A percentile compares a stretch with the other conserved stretches of the same genome.
These are phyloP conservation scores for Vanilla planifolia DNA, from an alignment of 106 monocot genomes.

Conservation along the genomic window DNA sequence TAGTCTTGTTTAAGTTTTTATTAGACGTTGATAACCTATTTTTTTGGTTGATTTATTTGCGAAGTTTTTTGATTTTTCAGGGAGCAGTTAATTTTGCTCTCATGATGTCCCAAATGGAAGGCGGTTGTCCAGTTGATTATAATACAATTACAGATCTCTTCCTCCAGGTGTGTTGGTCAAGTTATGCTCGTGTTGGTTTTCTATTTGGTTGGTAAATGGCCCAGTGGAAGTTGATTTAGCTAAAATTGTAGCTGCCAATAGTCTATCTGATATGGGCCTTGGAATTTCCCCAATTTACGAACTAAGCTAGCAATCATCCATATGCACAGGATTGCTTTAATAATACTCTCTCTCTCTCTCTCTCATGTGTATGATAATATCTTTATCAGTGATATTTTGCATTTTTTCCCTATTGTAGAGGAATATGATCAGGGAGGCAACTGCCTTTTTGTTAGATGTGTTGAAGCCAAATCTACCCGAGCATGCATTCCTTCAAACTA, in stretches of 20 bases:
- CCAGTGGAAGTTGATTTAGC: no score
- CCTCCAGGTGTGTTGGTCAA: conserved; percentile 64
- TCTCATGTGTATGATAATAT: no score
- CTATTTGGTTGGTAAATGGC: neutral
- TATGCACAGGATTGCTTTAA: no score
- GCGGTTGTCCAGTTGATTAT: conserved; percentile 95
- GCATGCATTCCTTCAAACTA: conserved; percentile 97
- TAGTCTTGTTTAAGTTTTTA: no score
- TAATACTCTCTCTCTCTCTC: no score
- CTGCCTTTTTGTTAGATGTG: conserved; percentile 96
- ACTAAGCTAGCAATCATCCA: no score
- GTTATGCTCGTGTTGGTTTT: neutral
- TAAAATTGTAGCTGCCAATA: no score
- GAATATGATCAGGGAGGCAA: conserved; percentile 96
- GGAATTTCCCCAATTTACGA: no score
- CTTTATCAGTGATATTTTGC: neutral
- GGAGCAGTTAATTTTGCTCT: conserved; percentile 79
- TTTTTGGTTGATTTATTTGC: neutral
- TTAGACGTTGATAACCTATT: no score
- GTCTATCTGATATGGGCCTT: neutral
- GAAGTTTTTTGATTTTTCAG: conserved; percentile 23
- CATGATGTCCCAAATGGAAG: conserved; percentile 98
- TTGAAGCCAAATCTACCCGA: conserved; percentile 96
- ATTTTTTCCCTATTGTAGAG: conserved; percentile 45
- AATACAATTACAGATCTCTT: conserved; percentile 98